Base-by-base conservation (phyloP, 306 rosid genomes). In the Vigna angularis region DNA sequence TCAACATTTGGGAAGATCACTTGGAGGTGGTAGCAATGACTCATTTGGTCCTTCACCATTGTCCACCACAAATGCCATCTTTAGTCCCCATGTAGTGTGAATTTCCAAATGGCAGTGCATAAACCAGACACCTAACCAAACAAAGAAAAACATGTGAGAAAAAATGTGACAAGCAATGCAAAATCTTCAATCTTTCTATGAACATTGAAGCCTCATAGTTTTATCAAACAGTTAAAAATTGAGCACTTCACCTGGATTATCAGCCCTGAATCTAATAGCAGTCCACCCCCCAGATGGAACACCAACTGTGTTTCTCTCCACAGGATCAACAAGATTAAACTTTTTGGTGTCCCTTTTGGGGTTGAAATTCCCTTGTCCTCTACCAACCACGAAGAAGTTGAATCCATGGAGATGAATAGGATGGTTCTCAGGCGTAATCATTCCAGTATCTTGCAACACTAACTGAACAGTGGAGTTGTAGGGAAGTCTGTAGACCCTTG, bases 31-130 rank as follows among this genome's bases (percentile, higher is more conserved):
- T 36, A 89, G 59, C 71, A 93, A 28, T 74, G 94, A 88, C 67
- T 93, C 88, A 57, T 86, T 83, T 44, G 93, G 90, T 50, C 94
- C 96, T 79, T 88, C 70, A n/a, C 93, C 96, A 84, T 90, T 87
- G 80, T 93, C 93, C 75, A 93, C 98, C 65, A 93, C 72, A 70
- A 93, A 93, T 79, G 96, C 96, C 98, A 90, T 93, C 88, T 93
- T 93, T 13, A 93, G 63, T 66, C 97, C 94, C 94, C 96, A 89
- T 55, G 92, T 93, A n/a, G 98, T 93, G 79, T 93, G 98, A 69
- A 89, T 70, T 83, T 93, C 98, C 79, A 81, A 76, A 73, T 84
- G 85, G 10, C 87, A 81, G 56, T 92, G 97, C 93, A 92, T 89
- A 75, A 93, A 93, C 97, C 93, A 93, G 1, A 90, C 93, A 47